phyloP scores from a whole-genome alignment of 225 moss, liverwort and hornwort genomes.

The Thuidium tamariscinum region DNA sequence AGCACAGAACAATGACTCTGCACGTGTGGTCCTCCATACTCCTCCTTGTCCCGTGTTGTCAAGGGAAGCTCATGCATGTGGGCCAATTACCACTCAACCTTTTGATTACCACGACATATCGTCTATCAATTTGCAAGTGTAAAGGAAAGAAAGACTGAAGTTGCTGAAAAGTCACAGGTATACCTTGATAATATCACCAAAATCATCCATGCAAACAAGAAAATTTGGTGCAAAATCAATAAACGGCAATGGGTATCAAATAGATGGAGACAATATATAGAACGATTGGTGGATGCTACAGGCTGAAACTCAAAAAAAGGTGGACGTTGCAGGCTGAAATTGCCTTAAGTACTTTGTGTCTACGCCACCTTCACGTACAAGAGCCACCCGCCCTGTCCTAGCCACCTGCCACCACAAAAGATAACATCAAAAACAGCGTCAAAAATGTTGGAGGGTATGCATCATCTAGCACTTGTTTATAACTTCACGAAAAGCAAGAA shows the following conservation, averaged over 20 bases:
- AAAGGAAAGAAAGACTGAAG: background rate
- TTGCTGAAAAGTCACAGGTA: background rate
- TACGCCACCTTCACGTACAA: constrained; percentile 83
- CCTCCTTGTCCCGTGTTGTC: background rate
- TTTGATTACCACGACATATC: background rate
- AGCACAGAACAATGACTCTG: background rate
- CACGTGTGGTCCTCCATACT: background rate
- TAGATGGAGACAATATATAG: background rate
- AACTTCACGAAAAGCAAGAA: background rate
- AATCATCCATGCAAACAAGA: background rate
- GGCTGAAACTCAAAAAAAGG: constrained; percentile 1
- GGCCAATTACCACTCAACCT: background rate
- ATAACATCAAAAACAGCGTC: background rate
- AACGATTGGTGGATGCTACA: background rate
- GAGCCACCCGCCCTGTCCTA: constrained; percentile 78
- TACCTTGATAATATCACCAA: background rate
- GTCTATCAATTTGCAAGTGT: background rate
- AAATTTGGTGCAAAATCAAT: background rate
- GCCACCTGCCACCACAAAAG: constrained; percentile 44
- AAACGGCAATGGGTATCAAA: background rate
- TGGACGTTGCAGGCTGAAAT: constrained; percentile 12
- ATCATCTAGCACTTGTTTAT: background rate
- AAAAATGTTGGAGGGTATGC: background rate
- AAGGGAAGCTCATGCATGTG: background rate
- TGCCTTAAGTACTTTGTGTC: constrained; percentile 60